Base-by-base conservation (phyloP, 345 rosid species). In the Heritiera fomes region DNA sequence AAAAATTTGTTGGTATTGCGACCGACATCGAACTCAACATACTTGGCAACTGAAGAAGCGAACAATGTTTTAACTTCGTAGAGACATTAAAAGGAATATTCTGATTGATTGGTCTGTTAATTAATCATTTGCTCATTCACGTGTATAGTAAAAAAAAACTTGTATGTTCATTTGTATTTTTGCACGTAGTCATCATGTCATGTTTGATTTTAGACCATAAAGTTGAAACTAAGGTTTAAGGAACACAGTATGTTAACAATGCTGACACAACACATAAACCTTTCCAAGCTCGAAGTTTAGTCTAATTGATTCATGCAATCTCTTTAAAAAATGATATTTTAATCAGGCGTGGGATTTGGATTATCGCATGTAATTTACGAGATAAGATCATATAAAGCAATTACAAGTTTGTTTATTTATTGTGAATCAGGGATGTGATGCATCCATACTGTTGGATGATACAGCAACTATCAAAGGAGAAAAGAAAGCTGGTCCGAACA, bases 351-450 rank as follows among this genome's bases (percentile, higher is more conserved):
- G 28, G 28, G 28, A 23, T 23, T 23, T 23, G 28, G 28, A 23
- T 23, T 23, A 23, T 23, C 28, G 15, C 53, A 11, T 52, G n/a
- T 52, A 52, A 52, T 52, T 52, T 52, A 52, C 4, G 5, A 52
- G 56, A 14, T 52, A 14, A 14, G 56, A 52, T 14, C 18, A 52
- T 15, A 14, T 52, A 52, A 13, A 49, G 1, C 4, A 52, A 5
- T 52, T 47, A 47, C 13, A 47, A 38, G 46, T 73, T 75, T 23
- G 20, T 11, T 60, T 43, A 43, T 43, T 6, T 67, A 17, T 13
- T 60, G 2, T 52, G 74, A 59, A 65, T 4, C 77, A 88, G 91
- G 90, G 91, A 56, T 90, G 91, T 8, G 89, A 90, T 79, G 90
- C 65, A 8, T 88, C 90, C 0, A 4, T 87, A 11, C 55, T 90